These are phyloP conservation scores for Fusarium tricinctum DNA, from an alignment of 2,329 filamentous ascomycete species.

Conservation along the genomic window DNA sequence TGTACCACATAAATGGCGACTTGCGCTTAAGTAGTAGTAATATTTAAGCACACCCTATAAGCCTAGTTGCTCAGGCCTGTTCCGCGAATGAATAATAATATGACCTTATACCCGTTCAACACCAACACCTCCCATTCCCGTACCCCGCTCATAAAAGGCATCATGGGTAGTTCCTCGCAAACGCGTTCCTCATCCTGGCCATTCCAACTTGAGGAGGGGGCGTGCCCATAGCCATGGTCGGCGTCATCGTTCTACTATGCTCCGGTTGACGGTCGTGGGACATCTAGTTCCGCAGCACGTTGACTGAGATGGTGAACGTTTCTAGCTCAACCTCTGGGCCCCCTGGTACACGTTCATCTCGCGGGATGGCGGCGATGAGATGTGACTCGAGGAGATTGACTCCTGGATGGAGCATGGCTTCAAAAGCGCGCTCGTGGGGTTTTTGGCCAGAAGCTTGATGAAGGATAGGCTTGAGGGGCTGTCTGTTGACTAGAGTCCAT, in stretches of 20 bases:
- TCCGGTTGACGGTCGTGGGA: slow-evolving; percentile 8
- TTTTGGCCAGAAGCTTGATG: slow-evolving; percentile 69
- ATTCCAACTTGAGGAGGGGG: slow-evolving; percentile 3
- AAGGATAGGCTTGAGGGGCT: slow-evolving; percentile 65
- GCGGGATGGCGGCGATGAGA: slow-evolving; percentile 78
- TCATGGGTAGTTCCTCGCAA: slow-evolving; percentile 7
- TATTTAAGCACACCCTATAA: slow-evolving; percentile 23
- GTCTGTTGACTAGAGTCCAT: slow-evolving; percentile 79
- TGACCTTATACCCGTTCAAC: slow-evolving; percentile 23
- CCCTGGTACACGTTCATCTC: slow-evolving; percentile 67
- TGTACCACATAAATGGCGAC: neutral
- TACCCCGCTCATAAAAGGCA: slow-evolving; percentile 23
- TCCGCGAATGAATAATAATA: slow-evolving; percentile 14
- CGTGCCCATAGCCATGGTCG: neutral
- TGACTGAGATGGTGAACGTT: slow-evolving; percentile 80
- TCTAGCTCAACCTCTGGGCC: slow-evolving; percentile 81
- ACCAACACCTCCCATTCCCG: slow-evolving; percentile 24
- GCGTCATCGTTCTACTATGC: slow-evolving; percentile 19
- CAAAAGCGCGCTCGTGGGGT: slow-evolving; percentile 77
- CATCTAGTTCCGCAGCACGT: slow-evolving; percentile 69
- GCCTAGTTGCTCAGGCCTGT: slow-evolving; percentile 3
- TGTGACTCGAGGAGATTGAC: slow-evolving; percentile 85
- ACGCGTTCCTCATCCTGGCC: neutral
- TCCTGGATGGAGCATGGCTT: slow-evolving; percentile 77
- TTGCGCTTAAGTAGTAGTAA: slow-evolving; percentile 11